phyloP scores from a whole-genome alignment of 441 rosid species.

The Gossypium laxum region DNA sequence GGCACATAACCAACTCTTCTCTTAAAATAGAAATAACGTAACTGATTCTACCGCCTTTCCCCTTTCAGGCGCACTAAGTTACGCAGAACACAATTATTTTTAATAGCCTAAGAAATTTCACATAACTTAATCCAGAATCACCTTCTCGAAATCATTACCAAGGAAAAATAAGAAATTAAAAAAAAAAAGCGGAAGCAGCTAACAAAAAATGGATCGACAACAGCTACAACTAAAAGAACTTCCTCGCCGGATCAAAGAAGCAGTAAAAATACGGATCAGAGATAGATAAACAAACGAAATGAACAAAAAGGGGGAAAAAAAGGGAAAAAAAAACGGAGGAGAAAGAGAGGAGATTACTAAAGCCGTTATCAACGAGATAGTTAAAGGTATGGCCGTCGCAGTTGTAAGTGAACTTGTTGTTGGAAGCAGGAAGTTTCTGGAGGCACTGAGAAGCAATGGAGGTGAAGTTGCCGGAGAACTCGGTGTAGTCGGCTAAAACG shows the following conservation, averaged over 20 bases:
- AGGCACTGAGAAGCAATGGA: constrained; percentile 63
- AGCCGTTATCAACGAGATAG: constrained; percentile 61
- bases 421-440: constrained; percentile 58
- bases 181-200: neutral
- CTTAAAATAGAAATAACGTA: neutral
- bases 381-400: constrained; percentile 81
- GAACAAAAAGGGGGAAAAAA: neutral
- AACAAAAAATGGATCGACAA: neutral
- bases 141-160: neutral
- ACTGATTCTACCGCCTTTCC: neutral
- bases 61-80: neutral
- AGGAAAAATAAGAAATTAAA: neutral
- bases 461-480: constrained; percentile 63
- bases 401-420: constrained; percentile 65
- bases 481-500: constrained; percentile 57
- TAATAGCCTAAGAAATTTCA: neutral
- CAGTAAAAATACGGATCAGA: neutral
- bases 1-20: neutral
- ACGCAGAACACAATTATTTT: neutral
- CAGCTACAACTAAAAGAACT: neutral
- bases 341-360: constrained; percentile 26
- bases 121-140: neutral
- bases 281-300: neutral
- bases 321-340: neutral
- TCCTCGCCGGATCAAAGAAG: neutral